phyloP scores from a whole-genome alignment of 371 early-diverging fungal genomes.

The Mortierella sp. region DNA sequence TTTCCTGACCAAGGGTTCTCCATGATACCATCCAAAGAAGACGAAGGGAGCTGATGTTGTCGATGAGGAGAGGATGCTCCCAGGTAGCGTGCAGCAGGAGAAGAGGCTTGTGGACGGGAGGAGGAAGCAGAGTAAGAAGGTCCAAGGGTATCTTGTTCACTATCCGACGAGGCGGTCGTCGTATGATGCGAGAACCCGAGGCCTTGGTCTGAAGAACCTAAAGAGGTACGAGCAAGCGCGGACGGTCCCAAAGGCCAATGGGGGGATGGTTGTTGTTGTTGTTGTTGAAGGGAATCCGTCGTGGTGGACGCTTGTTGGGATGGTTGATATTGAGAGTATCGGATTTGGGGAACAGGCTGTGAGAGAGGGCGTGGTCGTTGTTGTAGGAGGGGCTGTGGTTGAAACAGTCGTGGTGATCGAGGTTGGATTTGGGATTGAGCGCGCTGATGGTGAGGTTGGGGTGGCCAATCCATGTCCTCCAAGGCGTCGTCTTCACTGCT shows the following conservation, averaged over 20 bases:
- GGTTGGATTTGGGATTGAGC: too few relatives aligned
- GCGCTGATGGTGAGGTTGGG: too few relatives aligned
- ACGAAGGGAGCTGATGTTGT: neutral
- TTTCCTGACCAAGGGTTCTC: slow-evolving; percentile 4
- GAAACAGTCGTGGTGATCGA: neutral
- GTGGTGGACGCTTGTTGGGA: neutral
- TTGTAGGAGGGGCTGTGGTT: slow-evolving; percentile 3
- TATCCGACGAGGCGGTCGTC: neutral
- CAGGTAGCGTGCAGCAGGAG: too few relatives aligned
- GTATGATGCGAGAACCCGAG: slow-evolving; percentile 34
- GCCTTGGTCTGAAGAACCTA: slow-evolving; percentile 46
- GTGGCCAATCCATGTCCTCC: too few relatives aligned
- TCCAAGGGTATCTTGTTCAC: slow-evolving; percentile 6
- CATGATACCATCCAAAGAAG: neutral
- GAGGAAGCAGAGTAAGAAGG: too few relatives aligned
- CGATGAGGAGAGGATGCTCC: neutral
- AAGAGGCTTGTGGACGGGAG: too few relatives aligned
- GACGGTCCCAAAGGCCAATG: slow-evolving; percentile 2
- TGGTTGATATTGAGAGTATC: neutral
- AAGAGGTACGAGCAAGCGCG: slow-evolving; percentile 49
- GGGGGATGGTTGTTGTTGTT: slow-evolving; percentile 10
- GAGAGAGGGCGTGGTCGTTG: slow-evolving; percentile 1
- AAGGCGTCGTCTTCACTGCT: slow-evolving; percentile 48
- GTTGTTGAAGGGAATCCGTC: slow-evolving; percentile 3
- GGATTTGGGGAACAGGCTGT: neutral